A percentile compares a stretch with the other conserved stretches of the same genome.
phyloP scores from a whole-genome alignment of 768 basidiomycete species.

The Glaciozyma martinii region DNA sequence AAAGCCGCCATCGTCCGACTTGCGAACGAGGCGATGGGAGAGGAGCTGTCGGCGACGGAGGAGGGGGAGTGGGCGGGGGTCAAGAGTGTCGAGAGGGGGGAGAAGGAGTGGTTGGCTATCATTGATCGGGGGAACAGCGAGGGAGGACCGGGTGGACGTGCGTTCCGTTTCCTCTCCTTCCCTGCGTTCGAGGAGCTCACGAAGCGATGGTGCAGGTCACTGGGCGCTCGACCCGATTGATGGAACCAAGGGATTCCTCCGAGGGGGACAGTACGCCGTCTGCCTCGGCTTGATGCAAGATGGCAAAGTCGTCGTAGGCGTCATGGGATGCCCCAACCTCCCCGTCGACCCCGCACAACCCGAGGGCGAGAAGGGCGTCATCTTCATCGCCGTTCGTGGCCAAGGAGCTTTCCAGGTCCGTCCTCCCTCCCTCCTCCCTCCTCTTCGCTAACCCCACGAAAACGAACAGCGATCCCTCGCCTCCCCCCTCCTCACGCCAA shows the following conservation, averaged over 20 bases:
- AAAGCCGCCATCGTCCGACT: conserved; percentile 64
- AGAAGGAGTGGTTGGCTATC: conserved; percentile 50
- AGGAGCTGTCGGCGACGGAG: conserved; percentile 42
- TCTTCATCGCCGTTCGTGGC: conserved; percentile 79
- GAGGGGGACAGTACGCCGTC: conserved; percentile 87
- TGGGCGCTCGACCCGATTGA: conserved; percentile 88
- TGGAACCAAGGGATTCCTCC: conserved; percentile 86
- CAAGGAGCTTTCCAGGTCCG: conserved; percentile 69
- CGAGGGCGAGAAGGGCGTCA: conserved; percentile 58
- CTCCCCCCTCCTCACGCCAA: conserved; percentile 47
- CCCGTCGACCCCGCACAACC: conserved; percentile 51
- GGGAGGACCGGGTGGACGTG: conserved; percentile 66
- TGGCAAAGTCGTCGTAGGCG: conserved; percentile 65
- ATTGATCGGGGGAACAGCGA: conserved; percentile 73
- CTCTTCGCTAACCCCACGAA: not conserved
- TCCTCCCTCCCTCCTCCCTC: not conserved
- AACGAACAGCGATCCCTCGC: conserved; percentile 32
- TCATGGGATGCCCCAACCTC: conserved; percentile 89
- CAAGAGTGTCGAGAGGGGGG: conserved; percentile 36
- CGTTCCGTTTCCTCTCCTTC: conserved; percentile 39
- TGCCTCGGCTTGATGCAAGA: conserved; percentile 78
- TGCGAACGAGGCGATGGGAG: conserved; percentile 66
- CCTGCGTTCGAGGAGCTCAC: not conserved
- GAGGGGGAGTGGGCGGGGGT: conserved; percentile 57
- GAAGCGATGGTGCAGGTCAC: conserved; percentile 50